phyloP scores from a whole-genome alignment of 208 protist species.

The Leishmania lainsoni region DNA sequence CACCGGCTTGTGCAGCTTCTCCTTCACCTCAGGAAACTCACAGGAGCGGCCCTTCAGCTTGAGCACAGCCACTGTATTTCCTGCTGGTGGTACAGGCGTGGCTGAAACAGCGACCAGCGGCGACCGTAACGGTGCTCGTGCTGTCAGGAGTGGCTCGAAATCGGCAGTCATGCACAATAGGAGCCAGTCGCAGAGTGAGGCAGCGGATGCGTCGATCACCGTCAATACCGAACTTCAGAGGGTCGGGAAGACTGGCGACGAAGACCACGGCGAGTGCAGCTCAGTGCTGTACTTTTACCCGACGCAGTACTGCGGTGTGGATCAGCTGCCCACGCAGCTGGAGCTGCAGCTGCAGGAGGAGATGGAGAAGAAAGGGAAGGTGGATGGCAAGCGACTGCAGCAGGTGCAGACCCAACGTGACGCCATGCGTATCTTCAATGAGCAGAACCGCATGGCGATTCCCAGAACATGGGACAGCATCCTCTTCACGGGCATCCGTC shows the following conservation, averaged over 20 bases:
- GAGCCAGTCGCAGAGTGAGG: background rate
- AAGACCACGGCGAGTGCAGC: constrained; percentile 12
- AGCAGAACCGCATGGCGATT: constrained; percentile 60
- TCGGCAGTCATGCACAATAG: background rate
- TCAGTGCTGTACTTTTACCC: constrained; percentile 58
- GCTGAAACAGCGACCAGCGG: background rate
- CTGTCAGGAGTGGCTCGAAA: background rate
- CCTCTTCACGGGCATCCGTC: constrained; percentile 72
- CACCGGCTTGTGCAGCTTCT: background rate
- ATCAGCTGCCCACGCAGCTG: constrained; percentile 51
- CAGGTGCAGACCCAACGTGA: constrained; percentile 81
- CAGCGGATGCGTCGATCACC: background rate
- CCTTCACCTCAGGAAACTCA: background rate
- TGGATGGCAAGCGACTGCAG: constrained; percentile 74
- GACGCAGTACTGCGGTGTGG: constrained; percentile 73
- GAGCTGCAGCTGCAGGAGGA: constrained; percentile 81
- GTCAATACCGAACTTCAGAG: background rate
- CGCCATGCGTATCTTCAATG: constrained; percentile 57
- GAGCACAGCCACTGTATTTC: background rate
- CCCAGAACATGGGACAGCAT: constrained; percentile 74
- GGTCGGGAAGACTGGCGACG: background rate
- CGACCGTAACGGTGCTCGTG: background rate
- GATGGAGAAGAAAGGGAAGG: constrained; percentile 81
- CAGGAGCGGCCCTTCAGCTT: background rate
- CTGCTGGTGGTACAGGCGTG: background rate